A percentile compares a stretch with the other conserved stretches of the same genome.
These are phyloP conservation scores for Chamaecrista fasciculata DNA, from an alignment of 306 rosid genomes.

Conservation along the genomic window DNA sequence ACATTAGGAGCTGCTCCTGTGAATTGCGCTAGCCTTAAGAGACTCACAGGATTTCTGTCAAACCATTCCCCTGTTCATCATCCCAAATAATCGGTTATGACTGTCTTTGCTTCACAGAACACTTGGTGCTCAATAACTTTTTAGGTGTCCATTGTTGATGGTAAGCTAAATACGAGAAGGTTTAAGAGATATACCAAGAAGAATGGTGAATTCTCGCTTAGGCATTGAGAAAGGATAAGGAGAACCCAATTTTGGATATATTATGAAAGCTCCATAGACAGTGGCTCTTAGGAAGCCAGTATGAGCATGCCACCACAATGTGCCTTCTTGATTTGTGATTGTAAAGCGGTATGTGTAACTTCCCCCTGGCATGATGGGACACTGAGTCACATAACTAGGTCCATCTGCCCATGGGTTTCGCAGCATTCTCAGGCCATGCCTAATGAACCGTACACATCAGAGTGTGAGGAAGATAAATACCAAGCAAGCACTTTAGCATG, in stretches of 20 bases:
- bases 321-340: constrained; percentile 79
- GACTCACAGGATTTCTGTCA: constrained; percentile 63
- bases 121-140: not conserved
- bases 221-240: constrained; percentile 80
- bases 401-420: constrained; percentile 99
- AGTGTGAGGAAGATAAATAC: constrained; percentile 15
- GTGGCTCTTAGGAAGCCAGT: constrained; percentile 84
- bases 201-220: constrained; percentile 57
- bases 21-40: constrained; percentile 58
- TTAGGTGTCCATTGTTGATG: not conserved
- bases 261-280: constrained; percentile 82
- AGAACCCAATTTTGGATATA: constrained; percentile 68
- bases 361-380: constrained; percentile 86
- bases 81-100: constrained; percentile 26
- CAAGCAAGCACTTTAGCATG: not conserved
- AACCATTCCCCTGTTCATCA: constrained; percentile 84
- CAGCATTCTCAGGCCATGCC: constrained; percentile 89
- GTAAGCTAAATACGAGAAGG: not conserved
- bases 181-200: constrained; percentile 58
- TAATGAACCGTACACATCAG: constrained; percentile 27
- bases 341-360: constrained; percentile 88
- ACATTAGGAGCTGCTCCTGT: constrained; percentile 83
- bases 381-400: constrained; percentile 79
- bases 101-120: constrained; percentile 3
- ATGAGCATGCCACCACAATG: constrained; percentile 99